Conservation (phyloP, 2,329 filamentous ascomycete species). For the Dothidotthia symphoricarpi region DNA sequence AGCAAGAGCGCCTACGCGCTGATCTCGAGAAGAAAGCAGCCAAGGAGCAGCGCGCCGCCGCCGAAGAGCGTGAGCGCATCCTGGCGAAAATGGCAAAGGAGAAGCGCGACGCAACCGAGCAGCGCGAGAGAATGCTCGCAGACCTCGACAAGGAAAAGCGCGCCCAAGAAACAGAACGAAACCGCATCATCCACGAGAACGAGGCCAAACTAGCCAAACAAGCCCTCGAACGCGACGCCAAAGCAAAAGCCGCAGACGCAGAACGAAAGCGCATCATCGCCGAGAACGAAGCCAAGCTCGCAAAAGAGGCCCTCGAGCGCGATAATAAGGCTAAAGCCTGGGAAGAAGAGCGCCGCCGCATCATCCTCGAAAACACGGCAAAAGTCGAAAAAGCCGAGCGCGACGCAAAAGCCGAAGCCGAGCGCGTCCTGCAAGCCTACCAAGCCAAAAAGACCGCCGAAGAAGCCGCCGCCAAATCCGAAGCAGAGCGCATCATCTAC, state of each 20-base stretch:
- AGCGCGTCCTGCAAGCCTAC: slow-evolving; percentile 36
- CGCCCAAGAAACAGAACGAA: slow-evolving; percentile 22
- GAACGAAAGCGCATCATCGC: slow-evolving; percentile 31
- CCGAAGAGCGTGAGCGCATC: slow-evolving; percentile 41
- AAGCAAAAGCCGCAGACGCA: slow-evolving; percentile 26
- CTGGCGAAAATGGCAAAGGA: slow-evolving; percentile 41
- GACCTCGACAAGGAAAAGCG: slow-evolving; percentile 12
- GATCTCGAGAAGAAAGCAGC: slow-evolving; percentile 26
- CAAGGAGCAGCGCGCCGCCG: slow-evolving; percentile 36
- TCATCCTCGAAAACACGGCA: slow-evolving; percentile 22
- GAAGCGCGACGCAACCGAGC: slow-evolving; percentile 36
- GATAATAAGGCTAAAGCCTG: slow-evolving; percentile 6
- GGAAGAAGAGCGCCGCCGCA: slow-evolving; percentile 20
- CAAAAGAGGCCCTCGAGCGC: slow-evolving; percentile 1
- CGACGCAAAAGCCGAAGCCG: slow-evolving; percentile 32
- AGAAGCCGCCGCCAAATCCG: slow-evolving; percentile 30
- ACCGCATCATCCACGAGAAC: slow-evolving; percentile 36
- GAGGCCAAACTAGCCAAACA: slow-evolving; percentile 31
- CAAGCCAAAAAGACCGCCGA: slow-evolving; percentile 36
- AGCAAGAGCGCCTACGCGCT: slow-evolving; percentile 7
- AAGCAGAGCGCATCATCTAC: slow-evolving; percentile 34
- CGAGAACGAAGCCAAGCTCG: slow-evolving; percentile 29
- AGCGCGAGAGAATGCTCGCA: slow-evolving; percentile 11
- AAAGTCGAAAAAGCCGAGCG: slow-evolving; percentile 27
- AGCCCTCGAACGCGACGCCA: slow-evolving; percentile 25